phyloP scores from a whole-genome alignment of 352 stramenopile genomes.

The Globisporangium acanthophoron region DNA sequence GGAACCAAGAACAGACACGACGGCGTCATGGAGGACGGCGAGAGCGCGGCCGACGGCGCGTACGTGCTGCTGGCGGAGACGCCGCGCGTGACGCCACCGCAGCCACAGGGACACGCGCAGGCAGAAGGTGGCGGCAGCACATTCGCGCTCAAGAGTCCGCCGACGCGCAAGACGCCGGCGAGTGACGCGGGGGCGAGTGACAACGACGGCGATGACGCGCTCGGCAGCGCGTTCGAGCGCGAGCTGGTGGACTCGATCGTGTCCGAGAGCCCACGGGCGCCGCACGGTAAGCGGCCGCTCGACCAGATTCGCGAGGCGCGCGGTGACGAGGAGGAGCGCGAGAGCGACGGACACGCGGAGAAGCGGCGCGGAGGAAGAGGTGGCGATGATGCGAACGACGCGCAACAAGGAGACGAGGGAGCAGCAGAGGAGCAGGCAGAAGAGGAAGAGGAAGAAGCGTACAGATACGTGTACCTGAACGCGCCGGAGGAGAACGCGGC shows the following conservation, averaged over 20 bases:
- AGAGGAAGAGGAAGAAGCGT: slow-evolving; percentile 33
- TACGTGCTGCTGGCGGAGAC: slow-evolving; percentile 16
- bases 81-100: slow-evolving; percentile 1
- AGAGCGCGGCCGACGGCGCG: slow-evolving; percentile 10
- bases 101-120: neutral
- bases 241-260: slow-evolving; percentile 14
- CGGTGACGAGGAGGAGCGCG: neutral
- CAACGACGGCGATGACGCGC: neutral
- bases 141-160: slow-evolving; percentile 11
- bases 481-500: slow-evolving; percentile 46
- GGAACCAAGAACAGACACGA: too few relatives aligned
- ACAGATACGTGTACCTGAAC: slow-evolving; percentile 75
- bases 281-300: neutral
- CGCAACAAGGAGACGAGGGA: neutral
- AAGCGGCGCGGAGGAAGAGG: neutral
- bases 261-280: slow-evolving; percentile 12
- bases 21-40: neutral
- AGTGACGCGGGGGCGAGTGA: too few relatives aligned
- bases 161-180: neutral
- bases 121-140: neutral
- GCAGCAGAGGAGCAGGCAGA: neutral
- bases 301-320: slow-evolving; percentile 18
- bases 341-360: neutral
- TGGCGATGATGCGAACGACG: neutral
- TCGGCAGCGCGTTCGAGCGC: slow-evolving; percentile 10